phyloP scores from a whole-genome alignment of 768 basidiomycete genomes.

The Pleurotus citrinopileatus region DNA sequence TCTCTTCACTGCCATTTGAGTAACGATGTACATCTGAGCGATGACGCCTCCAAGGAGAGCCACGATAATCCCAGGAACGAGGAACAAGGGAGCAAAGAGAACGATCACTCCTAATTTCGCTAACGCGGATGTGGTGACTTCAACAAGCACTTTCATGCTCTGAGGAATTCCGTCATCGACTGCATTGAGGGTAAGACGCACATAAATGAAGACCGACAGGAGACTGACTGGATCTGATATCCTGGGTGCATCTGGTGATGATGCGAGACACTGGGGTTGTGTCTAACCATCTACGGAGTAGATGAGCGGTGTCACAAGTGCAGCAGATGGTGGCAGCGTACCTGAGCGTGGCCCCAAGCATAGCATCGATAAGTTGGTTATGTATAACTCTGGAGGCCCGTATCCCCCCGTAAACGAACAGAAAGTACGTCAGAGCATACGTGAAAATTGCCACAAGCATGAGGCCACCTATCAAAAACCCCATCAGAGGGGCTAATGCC shows the following conservation, averaged over 20 bases:
- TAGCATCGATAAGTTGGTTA: slow-evolving; percentile 43
- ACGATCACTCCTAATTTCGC: slow-evolving; percentile 42
- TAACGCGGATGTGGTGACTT: slow-evolving; percentile 32
- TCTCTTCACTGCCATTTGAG: slow-evolving; percentile 46
- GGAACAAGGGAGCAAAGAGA: slow-evolving; percentile 41
- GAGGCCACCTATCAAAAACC: slow-evolving; percentile 23
- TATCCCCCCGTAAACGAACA: slow-evolving; percentile 47
- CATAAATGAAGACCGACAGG: slow-evolving; percentile 29
- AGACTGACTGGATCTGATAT: slow-evolving; percentile 46
- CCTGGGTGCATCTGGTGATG: slow-evolving; percentile 64
- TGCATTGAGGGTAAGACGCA: slow-evolving; percentile 31
- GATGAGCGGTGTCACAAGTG: not conserved
- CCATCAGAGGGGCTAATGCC: not conserved
- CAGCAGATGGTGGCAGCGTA: slow-evolving; percentile 16
- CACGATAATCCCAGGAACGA: slow-evolving; percentile 42
- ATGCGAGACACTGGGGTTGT: slow-evolving; percentile 50
- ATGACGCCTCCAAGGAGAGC: slow-evolving; percentile 40
- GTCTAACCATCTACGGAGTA: slow-evolving; percentile 41
- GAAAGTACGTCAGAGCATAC: slow-evolving; percentile 30
- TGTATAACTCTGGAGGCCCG: slow-evolving; percentile 58
- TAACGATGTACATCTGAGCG: slow-evolving; percentile 41
- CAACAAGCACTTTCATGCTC: slow-evolving; percentile 24
- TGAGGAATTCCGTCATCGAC: slow-evolving; percentile 45
- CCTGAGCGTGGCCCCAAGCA: slow-evolving; percentile 63
- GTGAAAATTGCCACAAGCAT: slow-evolving; percentile 25